Conservation (phyloP, 352 stramenopile species). For the Phytophthora constricta region DNA sequence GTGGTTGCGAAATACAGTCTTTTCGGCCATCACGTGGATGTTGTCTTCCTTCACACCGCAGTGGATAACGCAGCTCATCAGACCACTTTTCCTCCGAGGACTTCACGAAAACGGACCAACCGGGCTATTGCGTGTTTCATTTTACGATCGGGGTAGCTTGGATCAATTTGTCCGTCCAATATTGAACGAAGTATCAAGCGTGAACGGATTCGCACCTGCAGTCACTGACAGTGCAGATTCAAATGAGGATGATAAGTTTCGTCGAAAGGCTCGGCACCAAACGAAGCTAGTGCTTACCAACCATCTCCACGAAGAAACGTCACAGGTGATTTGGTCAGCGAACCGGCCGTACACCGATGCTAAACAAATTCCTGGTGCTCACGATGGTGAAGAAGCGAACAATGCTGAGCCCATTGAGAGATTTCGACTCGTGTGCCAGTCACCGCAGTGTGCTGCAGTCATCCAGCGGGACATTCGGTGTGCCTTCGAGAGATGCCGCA, state of each 20-base stretch:
- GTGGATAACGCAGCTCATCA: constrained; percentile 12
- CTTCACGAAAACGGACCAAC: background rate
- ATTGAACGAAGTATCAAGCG: constrained; percentile 12
- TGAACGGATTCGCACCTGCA: constrained; percentile 1
- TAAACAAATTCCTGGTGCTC: constrained; percentile 1
- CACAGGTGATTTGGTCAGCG: constrained; percentile 64
- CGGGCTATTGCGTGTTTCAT: constrained; percentile 28
- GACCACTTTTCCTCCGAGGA: constrained; percentile 1
- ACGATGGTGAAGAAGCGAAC: constrained; percentile 18
- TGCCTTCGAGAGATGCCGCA: constrained; percentile 57
- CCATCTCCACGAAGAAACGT: constrained; percentile 49
- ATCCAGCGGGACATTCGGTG: constrained; percentile 53
- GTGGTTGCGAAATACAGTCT: constrained; percentile 16
- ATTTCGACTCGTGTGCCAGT: constrained; percentile 37
- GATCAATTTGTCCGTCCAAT: constrained; percentile 38
- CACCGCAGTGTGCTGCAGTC: constrained; percentile 38
- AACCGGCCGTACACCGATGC: constrained; percentile 33
- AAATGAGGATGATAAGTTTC: constrained; percentile 59
- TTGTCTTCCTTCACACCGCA: constrained; percentile 22
- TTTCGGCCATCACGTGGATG: constrained; percentile 20
- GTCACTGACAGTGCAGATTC: constrained; percentile 20
- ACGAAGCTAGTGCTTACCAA: constrained; percentile 60
- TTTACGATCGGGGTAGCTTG: constrained; percentile 36
- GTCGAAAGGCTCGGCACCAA: constrained; percentile 63
- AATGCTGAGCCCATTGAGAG: background rate